phyloP scores from a whole-genome alignment of 805 yeast genomes.

The Suhomyces sp. region DNA sequence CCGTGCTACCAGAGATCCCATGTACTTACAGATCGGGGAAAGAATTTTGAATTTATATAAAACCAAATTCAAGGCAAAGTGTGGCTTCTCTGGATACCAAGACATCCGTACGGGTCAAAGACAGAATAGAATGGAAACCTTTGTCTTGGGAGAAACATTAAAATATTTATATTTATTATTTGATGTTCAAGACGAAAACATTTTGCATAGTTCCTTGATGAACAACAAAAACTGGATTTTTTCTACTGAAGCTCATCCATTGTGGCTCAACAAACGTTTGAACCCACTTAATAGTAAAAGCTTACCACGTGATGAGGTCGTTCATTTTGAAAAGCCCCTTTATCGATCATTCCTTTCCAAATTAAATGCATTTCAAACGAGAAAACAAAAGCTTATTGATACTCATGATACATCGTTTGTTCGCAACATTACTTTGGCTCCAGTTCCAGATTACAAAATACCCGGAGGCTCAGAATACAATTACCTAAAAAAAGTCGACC shows the following conservation, averaged over 20 bases:
- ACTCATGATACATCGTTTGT: constrained; percentile 3
- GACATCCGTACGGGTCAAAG: constrained; percentile 60
- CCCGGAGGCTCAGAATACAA: constrained; percentile 11
- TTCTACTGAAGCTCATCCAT: constrained; percentile 90
- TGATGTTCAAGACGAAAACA: constrained; percentile 57
- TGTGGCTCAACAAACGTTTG: constrained; percentile 56
- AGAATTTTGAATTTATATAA: constrained; percentile 57
- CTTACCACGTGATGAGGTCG: constrained; percentile 8
- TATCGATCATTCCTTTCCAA: constrained; percentile 11
- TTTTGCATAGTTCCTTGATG: constrained; percentile 35
- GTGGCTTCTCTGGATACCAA: constrained; percentile 81
- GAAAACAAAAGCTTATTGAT: constrained; percentile 7
- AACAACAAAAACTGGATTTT: constrained; percentile 53
- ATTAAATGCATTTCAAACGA: not conserved
- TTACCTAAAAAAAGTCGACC: constrained; percentile 15
- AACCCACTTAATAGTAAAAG: constrained; percentile 8
- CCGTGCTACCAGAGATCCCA: constrained; percentile 82
- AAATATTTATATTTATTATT: constrained; percentile 80
- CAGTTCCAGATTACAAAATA: constrained; percentile 8
- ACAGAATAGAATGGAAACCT: constrained; percentile 88
- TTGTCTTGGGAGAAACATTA: constrained; percentile 82
- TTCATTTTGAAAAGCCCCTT: constrained; percentile 7
- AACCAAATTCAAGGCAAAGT: constrained; percentile 51
- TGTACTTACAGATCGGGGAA: constrained; percentile 75
- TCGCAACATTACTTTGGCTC: constrained; percentile 18